phyloP scores from a whole-genome alignment of 306 rosid species.

The Acmispon strigosus region DNA sequence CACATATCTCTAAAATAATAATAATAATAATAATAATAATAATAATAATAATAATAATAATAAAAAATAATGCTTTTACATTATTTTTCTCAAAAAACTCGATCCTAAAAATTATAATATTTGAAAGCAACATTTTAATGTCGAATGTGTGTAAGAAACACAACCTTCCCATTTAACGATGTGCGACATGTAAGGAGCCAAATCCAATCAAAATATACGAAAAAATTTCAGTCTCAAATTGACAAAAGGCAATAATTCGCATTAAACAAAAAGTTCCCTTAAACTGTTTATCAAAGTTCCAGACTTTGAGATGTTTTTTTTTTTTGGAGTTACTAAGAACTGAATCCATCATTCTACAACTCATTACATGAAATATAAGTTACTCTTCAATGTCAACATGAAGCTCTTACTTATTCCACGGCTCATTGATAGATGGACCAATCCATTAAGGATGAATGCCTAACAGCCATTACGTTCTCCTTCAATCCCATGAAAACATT shows the following conservation, averaged over 20 bases:
- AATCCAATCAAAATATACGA: not conserved
- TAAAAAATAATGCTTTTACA: too few relatives aligned
- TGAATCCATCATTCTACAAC: conserved; percentile 31
- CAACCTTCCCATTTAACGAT: too few relatives aligned
- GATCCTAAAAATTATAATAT: too few relatives aligned
- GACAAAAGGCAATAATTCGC: not conserved
- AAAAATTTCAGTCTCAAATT: not conserved
- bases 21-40: too few relatives aligned
- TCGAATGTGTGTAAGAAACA: too few relatives aligned
- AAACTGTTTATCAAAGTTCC: not conserved
- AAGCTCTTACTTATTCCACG: conserved; percentile 39
- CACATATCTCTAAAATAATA: too few relatives aligned
- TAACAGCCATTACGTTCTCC: not conserved
- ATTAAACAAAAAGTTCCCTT: conserved; percentile 11
- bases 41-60: too few relatives aligned
- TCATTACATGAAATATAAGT: conserved; percentile 37
- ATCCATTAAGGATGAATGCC: conserved; percentile 4
- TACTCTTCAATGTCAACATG: conserved; percentile 26
- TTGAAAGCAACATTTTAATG: too few relatives aligned
- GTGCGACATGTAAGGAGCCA: too few relatives aligned
- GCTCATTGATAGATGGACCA: conserved; percentile 31
- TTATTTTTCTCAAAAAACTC: too few relatives aligned
- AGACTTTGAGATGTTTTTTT: too few relatives aligned
- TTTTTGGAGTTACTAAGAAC: conserved; percentile 8
- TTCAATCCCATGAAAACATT: conserved; percentile 11